Evolutionary conservation across 2,329 filamentous ascomycete genomes (phyloP).

Genomic region (Neophaeococcomyces aloes): DNA sequence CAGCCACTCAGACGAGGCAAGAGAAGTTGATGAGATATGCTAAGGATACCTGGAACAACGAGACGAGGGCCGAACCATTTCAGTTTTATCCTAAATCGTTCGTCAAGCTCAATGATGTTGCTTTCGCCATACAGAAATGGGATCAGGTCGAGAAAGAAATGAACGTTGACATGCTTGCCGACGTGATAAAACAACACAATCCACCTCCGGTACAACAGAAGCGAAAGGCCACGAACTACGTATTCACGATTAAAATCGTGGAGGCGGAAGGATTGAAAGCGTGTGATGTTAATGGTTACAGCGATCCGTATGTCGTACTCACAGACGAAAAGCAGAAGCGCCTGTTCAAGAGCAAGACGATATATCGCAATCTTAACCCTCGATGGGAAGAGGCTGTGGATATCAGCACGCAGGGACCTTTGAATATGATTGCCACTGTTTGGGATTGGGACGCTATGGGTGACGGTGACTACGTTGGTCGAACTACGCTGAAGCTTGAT

Average conservation of each 20-base stretch:
- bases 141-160: conserved; percentile 82
- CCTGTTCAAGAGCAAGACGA: conserved; percentile 83
- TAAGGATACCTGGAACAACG: conserved; percentile 83
- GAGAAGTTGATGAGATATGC: conserved; percentile 90
- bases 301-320: conserved; percentile 93
- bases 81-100: conserved; percentile 79
- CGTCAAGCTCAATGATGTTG: conserved; percentile 95
- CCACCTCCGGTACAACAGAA: conserved; percentile 59
- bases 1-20: conserved; percentile 67
- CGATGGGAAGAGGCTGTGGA: conserved; percentile 97
- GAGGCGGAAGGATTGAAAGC: conserved; percentile 96
- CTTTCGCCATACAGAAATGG: conserved; percentile 84
- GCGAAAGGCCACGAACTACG: conserved; percentile 72
- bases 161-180: conserved; percentile 83
- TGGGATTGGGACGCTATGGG: conserved; percentile 98
- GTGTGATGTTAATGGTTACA: conserved; percentile 89
- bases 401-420: conserved; percentile 79
- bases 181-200: conserved; percentile 63
- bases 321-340: conserved; percentile 97
- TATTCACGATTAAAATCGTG: conserved; percentile 97
- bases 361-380: conserved; percentile 82
- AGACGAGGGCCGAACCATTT: conserved; percentile 90
- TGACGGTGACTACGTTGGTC: conserved; percentile 92
- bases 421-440: conserved; percentile 92
- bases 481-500: conserved; percentile 96